These are phyloP conservation scores for Microdochium trichocladiopsis DNA, from an alignment of 2,329 filamentous ascomycete species.

Conservation along the genomic window DNA sequence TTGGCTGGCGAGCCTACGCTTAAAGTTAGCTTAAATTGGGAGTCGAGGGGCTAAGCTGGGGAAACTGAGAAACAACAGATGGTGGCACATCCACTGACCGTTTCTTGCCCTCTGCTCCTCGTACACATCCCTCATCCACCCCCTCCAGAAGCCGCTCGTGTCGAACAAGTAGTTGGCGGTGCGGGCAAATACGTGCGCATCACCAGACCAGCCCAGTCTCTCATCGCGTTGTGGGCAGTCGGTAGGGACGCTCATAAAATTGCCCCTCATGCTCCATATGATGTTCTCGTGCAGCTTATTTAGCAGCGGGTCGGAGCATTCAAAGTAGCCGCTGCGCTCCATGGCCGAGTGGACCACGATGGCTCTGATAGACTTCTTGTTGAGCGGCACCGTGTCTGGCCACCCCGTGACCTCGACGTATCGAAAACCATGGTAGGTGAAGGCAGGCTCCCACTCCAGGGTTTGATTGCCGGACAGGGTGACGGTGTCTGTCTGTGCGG, in stretches of 20 bases:
- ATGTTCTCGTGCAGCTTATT: constrained; percentile 49
- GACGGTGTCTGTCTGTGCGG: constrained; percentile 2
- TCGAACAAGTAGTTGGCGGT: constrained; percentile 45
- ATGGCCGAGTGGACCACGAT: constrained; percentile 46
- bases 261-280: constrained; percentile 49
- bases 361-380: constrained; percentile 15
- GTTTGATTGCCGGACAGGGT: not conserved
- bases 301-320: constrained; percentile 41
- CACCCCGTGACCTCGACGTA: constrained; percentile 37
- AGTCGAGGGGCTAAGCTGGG: too few species aligned
- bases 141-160: constrained; percentile 38
- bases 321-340: constrained; percentile 38
- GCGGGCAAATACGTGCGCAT: constrained; percentile 36
- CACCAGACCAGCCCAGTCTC: constrained; percentile 41
- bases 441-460: constrained; percentile 31
- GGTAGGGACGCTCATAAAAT: constrained; percentile 50
- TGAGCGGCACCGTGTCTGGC: constrained; percentile 16
- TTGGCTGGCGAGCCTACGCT: too few species aligned
- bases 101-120: constrained; percentile 18
- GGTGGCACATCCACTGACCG: constrained; percentile 15
- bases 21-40: too few species aligned
- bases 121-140: constrained; percentile 41
- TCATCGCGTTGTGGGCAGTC: constrained; percentile 42
- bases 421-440: constrained; percentile 45
- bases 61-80: too few species aligned